Evolutionary conservation across 768 basidiomycete species (phyloP), one percentile per base, ranked within the genome.

Genomic region (Clavaria fumosa): DNA sequence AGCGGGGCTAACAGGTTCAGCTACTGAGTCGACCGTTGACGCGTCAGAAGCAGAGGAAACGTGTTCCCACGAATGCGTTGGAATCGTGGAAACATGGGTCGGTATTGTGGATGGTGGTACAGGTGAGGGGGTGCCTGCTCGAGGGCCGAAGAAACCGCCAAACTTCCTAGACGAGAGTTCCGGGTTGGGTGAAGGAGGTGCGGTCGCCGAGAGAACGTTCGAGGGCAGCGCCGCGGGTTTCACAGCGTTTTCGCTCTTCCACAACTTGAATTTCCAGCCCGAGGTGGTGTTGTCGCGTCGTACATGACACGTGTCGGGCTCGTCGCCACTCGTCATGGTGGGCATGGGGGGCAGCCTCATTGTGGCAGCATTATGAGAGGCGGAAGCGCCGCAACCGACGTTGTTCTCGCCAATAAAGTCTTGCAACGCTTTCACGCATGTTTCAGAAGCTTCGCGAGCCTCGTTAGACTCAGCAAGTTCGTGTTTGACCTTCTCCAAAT

Each of bases 401-500:
- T 74, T 72, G 52, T 78, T 74, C 45, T 83, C 75, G 15, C 70
- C 72, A 45, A 86, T 85, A 51, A 81, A 96, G 40, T 75, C 78
- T 24, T 89, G 68, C 30, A 97, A 61, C 0, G 81, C 84, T 38
- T 71, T 75, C 45, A 83, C 74, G 52, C 86, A 90, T 1, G 70
- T 70, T 46, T 96, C 89, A 23, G 81, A 84, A 3, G 91, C 91
- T 50, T 86, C 77, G 34, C 75, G 66, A 2, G 84, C 86, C 55
- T 96, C 91, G 43, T 71, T 77, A 1, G 76, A 66, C 50, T 93
- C 89, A 26, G 51, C 61, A 32, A 93, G 58, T 41, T 86, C 81
- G 43, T 71, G 67, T 47, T 70, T 71, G 12, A 69, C 63, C 21
- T 67, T 70, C 23, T 77, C 74, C 12, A 90, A 54, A 50, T 88